Conservation (phyloP, 768 basidiomycete species). For the Austroboletus festivus region DNA sequence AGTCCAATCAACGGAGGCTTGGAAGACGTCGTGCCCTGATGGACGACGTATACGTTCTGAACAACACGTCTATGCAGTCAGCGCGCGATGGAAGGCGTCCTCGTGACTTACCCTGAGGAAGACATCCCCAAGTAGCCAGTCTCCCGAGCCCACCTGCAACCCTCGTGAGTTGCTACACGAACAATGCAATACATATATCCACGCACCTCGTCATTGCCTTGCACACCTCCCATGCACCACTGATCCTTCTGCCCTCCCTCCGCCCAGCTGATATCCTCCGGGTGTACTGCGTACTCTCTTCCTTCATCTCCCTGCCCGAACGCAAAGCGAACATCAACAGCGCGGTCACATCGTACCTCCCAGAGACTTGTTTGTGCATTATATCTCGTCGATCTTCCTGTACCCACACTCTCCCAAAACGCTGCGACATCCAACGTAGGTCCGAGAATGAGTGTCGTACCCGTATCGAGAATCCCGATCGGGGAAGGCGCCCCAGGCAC, state of each 20-base stretch:
- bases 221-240: conserved; percentile 59
- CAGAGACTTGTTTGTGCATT: conserved; percentile 38
- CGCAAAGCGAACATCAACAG: conserved; percentile 43
- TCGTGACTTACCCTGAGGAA: conserved; percentile 46
- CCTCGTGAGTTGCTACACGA: conserved; percentile 2
- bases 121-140: conserved; percentile 61
- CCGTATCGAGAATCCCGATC: conserved; percentile 63
- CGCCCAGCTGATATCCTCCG: conserved; percentile 51
- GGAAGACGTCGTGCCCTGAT: conserved; percentile 40
- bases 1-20: conserved; percentile 46
- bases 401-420: conserved; percentile 48
- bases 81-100: neutral
- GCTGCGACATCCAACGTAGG: conserved; percentile 50
- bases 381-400: conserved; percentile 37
- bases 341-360: conserved; percentile 50
- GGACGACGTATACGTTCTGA: conserved; percentile 54
- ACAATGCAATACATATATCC: neutral
- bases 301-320: conserved; percentile 37
- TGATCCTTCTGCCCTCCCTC: conserved; percentile 37
- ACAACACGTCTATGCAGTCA: conserved; percentile 5
- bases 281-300: conserved; percentile 45
- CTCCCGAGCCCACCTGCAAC: conserved; percentile 47
- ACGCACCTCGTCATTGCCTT: conserved; percentile 48
- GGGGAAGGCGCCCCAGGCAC: conserved; percentile 39
- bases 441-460: conserved; percentile 55